Base-by-base conservation (phyloP, 179 eudicot species). In the Beta macrorhiza region DNA sequence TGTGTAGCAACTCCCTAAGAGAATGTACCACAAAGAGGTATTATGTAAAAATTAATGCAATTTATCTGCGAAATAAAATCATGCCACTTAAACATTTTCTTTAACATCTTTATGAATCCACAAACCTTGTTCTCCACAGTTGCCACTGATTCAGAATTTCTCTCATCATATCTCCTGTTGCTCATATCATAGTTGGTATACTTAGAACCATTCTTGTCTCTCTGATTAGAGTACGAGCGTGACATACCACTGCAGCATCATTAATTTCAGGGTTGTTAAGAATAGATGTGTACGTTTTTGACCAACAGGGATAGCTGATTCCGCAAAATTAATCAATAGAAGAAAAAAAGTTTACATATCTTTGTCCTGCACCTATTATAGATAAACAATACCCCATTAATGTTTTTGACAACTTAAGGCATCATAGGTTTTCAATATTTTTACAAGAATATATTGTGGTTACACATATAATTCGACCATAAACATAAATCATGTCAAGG, bases 171-270 rank as follows among this genome's bases (percentile, higher is more conserved):
- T 74, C 90, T 86, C 73, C 85, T 80, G 86, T 76, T 82, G 80
- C 83, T 76, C 62, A 81, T 68, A 80, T 88, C 84, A 86, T 82
- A 84, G 12, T 82, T 86, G 47, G 80, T 84, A 52, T 85, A 45
- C 87, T 87, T 87, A 59, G 90, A 75, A 59, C 78, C 69, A 76
- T 82, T 83, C 53, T 83, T 90, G 80, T 91, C 95, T 87, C 96
- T 72, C 56, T 82, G 87, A 44, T 82, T 90, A 58, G 94, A 82
- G 80, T 89, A 94, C n/a, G 97, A 91, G 67, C 80, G 92, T 10
- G 97, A 92, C 89, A 94, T 75, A 57, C 93, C 91, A 83, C 96
- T 90, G 88, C 83, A 81, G 8, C 82, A 81, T 63, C 63, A 5
- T 63, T 37, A 49, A 22, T 10, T 52, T 72, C 32, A 20, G 32